phyloP scores from a whole-genome alignment of 106 monocot genomes.

The Allium cepa region DNA sequence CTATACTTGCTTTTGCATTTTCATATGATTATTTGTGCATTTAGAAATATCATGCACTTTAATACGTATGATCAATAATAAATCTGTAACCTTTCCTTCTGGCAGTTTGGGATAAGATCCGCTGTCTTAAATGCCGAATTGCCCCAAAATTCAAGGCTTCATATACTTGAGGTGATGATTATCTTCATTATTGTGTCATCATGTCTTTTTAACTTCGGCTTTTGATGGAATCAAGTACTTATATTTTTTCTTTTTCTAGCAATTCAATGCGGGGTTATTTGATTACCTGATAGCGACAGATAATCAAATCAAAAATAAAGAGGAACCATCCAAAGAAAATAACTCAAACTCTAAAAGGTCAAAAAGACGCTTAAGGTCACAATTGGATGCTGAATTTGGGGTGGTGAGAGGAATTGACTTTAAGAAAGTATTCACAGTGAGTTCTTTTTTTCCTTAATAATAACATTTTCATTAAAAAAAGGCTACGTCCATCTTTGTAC shows the following conservation, averaged over 20 bases:
- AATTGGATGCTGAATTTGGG: slow-evolving; percentile 76
- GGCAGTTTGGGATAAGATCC: slow-evolving; percentile 83
- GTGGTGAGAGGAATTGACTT: slow-evolving; percentile 99
- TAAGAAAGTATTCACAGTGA: slow-evolving; percentile 95
- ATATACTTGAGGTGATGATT: slow-evolving; percentile 74
- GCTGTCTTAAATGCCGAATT: slow-evolving; percentile 90
- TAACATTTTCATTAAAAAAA: too few species aligned
- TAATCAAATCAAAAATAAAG: slow-evolving; percentile 43
- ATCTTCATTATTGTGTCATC: not conserved
- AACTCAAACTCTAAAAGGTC: slow-evolving; percentile 32
- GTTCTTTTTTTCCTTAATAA: slow-evolving; percentile 1
- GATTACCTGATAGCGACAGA: slow-evolving; percentile 91
- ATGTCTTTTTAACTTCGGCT: not conserved
- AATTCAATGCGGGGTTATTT: slow-evolving; percentile 90
- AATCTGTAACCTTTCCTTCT: slow-evolving; percentile 5
- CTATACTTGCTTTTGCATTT: too few species aligned
- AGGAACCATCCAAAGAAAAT: slow-evolving; percentile 26
- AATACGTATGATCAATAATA: not conserved
- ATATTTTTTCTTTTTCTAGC: slow-evolving; percentile 30
- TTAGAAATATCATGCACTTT: not conserved
- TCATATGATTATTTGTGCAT: not conserved
- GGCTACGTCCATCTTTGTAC: too few species aligned
- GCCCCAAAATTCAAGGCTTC: slow-evolving; percentile 88
- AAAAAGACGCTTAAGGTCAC: slow-evolving; percentile 42
- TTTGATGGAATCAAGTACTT: not conserved